Evolutionary conservation across 495 filamentous ascomycete genomes (phyloP), one percentile per base, ranked within the genome.

Genomic region (Xylaria bambusicola): DNA sequence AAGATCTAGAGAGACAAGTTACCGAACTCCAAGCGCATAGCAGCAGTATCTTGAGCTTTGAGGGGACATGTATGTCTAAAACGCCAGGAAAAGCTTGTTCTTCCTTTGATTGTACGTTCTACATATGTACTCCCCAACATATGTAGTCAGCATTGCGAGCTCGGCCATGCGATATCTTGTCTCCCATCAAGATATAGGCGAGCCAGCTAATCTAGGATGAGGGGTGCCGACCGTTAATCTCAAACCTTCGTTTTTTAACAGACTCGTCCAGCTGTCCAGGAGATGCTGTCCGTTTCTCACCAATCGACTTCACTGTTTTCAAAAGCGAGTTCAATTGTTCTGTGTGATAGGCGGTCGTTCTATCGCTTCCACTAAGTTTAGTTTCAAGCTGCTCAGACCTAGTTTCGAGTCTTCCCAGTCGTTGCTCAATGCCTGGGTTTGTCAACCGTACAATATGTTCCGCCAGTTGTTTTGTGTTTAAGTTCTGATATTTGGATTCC

Each of bases 401-500:
- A 6, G 23, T 50, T 36, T 68, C 66, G 0, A 62, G 17, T 18
- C 33, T 24, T 9, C n/a, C 18, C 13, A 68, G 5, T 21, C 57
- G 50, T 12, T 29, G 41, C 36, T 71, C 68, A 24, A 38, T 45
- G 6, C 45, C 47, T 6, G 63, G 56, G 10, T 60, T 50, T 1
- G 63, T 44, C 4, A 64, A 49, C 27, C 56, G 42, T 0, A 64
- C 21, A 9, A 71, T 71, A 10, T 52, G 49, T 1, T 61, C 62
- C 2, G 68, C 65, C 46, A 71, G 63, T 20, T 66, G 56, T 15
- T 57, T 68, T 4, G 68, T 62, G 26, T 45, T 63, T 10, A 68
- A 10, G 20, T 68, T 68, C 13, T 64, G 51, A 58, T 60, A 68
- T 20, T 66, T 65, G 1, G 2, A 24, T n/a, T 71, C 61, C 20